Evolutionary conservation across 1,284 basidiomycete species (phyloP).

Genomic region (Ganoderma boninense): DNA sequence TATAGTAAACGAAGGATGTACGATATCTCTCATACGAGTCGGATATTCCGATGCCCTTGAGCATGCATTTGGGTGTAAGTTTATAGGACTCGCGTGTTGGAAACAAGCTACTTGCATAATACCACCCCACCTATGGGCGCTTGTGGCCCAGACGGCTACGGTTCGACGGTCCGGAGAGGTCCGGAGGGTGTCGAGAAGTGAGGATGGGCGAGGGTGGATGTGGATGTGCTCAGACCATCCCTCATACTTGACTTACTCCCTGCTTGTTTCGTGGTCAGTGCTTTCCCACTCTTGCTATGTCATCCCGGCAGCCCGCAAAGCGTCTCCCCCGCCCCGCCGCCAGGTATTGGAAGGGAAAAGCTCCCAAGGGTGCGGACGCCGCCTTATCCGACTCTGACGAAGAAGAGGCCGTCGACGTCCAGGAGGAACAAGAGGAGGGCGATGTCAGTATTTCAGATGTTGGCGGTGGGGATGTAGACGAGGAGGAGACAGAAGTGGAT

Average conservation of each 20-base stretch:
- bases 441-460: constrained; percentile 67
- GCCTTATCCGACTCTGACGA: constrained; percentile 55
- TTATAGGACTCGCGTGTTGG: too few species aligned
- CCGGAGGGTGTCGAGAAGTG: too few species aligned
- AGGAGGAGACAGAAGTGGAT: constrained; percentile 52
- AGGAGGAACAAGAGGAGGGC: constrained; percentile 55
- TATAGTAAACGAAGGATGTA: not conserved
- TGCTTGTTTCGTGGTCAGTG: not conserved
- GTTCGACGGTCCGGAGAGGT: too few species aligned
- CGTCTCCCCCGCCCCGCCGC: constrained; percentile 76
- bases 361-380: constrained; percentile 77
- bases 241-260: not conserved
- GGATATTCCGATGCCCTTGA: too few species aligned
- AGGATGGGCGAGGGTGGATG: too few species aligned
- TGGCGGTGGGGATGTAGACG: constrained; percentile 49
- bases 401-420: constrained; percentile 59
- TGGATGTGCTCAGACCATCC: too few species aligned
- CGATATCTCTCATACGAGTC: not conserved
- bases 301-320: constrained; percentile 69
- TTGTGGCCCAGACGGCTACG: too few species aligned
- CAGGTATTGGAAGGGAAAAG: constrained; percentile 87
- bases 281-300: constrained; percentile 22
- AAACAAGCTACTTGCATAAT: too few species aligned
- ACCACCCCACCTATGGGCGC: too few species aligned
- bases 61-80: too few species aligned